Base-by-base conservation (phyloP, 768 basidiomycete genomes). In the Mycena venus region DNA sequence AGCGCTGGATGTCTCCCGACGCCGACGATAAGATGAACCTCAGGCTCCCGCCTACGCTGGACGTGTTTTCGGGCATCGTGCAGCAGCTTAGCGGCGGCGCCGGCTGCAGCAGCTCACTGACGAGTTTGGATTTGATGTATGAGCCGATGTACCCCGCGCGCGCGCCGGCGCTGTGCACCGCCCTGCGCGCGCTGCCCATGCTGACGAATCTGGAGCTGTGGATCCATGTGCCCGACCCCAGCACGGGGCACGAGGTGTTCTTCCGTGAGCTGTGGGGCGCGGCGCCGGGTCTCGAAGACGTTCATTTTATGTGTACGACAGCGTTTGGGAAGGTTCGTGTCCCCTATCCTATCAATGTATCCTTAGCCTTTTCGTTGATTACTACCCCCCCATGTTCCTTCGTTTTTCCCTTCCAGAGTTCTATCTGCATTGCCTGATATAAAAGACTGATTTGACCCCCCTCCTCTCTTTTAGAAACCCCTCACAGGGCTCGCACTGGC, bases 241-340 rank as follows among this genome's bases (percentile, higher is more conserved):
- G 77, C 21, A 76, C 79, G 10, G 84, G 85, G 49, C 81, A 86
- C 65, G 78, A 78, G 21, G 61, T 63, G 60, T 84, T 87, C 68
- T 86, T 87, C 74, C 74, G 73, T 12, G 79, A 81, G 15, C 80
- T 90, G 31, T 77, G 88, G 11, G 77, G 73, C 10, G 73, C 84
- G 0, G 85, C 84, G 73, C 84, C 84, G 0, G 83, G 81, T 36
- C 78, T 89, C 42, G 86, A 85, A 25, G 88, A 89, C 72, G 81
- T 89, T 32, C 88, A 89, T 78, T 88, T 88, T 61, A 88, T 89
- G 88, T 88, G 87, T 73, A 89, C 88, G 6, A 88, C 87, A 2
- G 77, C 84, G 12, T 88, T 88, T 77, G 84, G 85, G 11, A 79
- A 79, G 63, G 87, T 86, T 68, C 51, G 85, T 83, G n/a, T n/a